Percentiles rank a stretch among this genome's conserved stretches.
phyloP scores from a whole-genome alignment of 495 filamentous ascomycete genomes.

The Aspergillus kassunensis region DNA sequence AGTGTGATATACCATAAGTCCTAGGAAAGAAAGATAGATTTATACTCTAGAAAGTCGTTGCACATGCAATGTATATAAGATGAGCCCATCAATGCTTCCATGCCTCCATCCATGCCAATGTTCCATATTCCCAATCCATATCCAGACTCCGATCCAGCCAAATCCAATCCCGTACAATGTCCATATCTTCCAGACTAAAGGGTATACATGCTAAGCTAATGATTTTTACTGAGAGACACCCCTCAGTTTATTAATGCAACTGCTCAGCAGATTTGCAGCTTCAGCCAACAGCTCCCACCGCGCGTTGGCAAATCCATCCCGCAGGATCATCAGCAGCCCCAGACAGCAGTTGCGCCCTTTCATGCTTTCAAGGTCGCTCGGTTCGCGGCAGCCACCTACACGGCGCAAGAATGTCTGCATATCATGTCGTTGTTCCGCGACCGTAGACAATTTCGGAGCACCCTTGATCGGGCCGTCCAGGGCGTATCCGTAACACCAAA shows the following conservation, averaged over 20 bases:
- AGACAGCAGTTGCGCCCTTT: constrained; percentile 77
- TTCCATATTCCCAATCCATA: not conserved
- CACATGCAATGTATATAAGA: not conserved
- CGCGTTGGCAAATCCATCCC: constrained; percentile 74
- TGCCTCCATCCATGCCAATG: no score
- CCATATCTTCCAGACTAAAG: constrained; percentile 5
- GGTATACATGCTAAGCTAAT: not conserved
- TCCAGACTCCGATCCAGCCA: not conserved
- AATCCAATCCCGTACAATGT: not conserved
- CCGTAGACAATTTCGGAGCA: constrained; percentile 49
- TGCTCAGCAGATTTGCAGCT: constrained; percentile 72
- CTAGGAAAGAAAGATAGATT: not conserved
- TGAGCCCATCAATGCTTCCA: not conserved
- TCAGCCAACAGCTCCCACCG: constrained; percentile 92
- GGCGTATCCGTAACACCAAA: constrained; percentile 94
- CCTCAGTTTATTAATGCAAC: constrained; percentile 65
- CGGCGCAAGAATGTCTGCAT: constrained; percentile 76
- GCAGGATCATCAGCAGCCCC: constrained; percentile 76
- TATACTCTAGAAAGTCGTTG: not conserved
- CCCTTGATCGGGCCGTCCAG: constrained; percentile 70
- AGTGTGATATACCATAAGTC: no score
- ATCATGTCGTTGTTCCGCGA: constrained; percentile 63
- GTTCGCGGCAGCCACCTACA: constrained; percentile 70
- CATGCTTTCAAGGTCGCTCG: constrained; percentile 74
- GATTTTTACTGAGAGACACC: not conserved